These are phyloP conservation scores for Allium cepa DNA, from an alignment of 106 monocot genomes.

Conservation along the genomic window DNA sequence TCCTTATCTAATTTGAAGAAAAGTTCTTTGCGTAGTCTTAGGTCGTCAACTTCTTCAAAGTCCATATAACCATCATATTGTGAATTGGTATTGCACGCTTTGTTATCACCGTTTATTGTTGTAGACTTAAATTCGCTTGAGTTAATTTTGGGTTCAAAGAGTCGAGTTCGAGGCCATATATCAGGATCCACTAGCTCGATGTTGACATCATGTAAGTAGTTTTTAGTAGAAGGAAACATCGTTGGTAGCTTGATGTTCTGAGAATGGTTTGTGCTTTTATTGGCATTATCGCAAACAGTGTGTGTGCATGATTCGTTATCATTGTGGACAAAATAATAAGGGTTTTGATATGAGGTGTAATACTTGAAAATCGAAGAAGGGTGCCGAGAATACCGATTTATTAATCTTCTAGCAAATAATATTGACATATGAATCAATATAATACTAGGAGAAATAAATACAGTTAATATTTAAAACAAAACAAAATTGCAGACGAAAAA, in stretches of 20 bases:
- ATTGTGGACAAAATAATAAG: neutral
- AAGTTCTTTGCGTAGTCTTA: constrained; percentile 49
- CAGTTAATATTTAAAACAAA: no score
- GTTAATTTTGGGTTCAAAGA: neutral
- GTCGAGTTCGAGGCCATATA: constrained; percentile 28
- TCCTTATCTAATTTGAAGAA: constrained; percentile 70
- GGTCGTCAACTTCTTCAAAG: constrained; percentile 61
- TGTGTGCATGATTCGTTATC: constrained; percentile 4
- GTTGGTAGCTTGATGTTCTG: constrained; percentile 7
- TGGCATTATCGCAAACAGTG: constrained; percentile 4
- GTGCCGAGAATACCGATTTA: neutral
- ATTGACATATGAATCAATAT: constrained; percentile 4
- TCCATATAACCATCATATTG: constrained; percentile 11
- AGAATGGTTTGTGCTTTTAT: neutral
- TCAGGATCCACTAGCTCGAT: constrained; percentile 47
- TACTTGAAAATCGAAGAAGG: neutral
- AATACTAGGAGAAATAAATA: neutral
- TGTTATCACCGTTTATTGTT: neutral
- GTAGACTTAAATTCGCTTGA: neutral
- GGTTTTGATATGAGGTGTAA: neutral
- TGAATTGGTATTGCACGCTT: neutral
- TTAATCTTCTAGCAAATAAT: neutral
- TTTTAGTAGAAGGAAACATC: constrained; percentile 6
- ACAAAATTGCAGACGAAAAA: no score
- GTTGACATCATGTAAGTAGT: constrained; percentile 17